Evolutionary conservation across 345 rosid genomes (phyloP).

Genomic region (Citrus reticulata): DNA sequence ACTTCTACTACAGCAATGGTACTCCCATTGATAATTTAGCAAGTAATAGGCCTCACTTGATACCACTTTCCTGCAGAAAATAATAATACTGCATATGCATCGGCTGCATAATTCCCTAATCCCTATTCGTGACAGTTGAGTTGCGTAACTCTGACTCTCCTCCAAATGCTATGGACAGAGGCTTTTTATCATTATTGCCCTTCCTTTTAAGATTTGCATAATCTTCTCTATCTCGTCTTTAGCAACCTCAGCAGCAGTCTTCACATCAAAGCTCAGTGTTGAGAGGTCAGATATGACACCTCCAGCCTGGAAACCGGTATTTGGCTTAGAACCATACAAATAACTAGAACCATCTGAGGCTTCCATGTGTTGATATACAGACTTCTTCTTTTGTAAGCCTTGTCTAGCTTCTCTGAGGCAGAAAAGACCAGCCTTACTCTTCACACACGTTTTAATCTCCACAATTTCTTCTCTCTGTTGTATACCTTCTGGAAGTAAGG

Average conservation of each 20-base stretch:
- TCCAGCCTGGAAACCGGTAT: constrained; percentile 52
- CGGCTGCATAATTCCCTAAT: constrained; percentile 74
- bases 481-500: constrained; percentile 27
- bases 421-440: constrained; percentile 25
- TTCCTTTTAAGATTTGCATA: constrained; percentile 51
- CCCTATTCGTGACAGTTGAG: constrained; percentile 50
- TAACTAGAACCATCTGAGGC: constrained; percentile 68
- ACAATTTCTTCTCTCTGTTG: not conserved
- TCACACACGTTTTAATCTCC: constrained; percentile 13
- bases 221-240: constrained; percentile 38
- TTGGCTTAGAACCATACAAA: constrained; percentile 71
- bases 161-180: constrained; percentile 56
- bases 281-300: constrained; percentile 43
- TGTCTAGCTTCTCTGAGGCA: constrained; percentile 38
- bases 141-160: constrained; percentile 66
- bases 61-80: constrained; percentile 79
- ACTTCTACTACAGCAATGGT: constrained; percentile 18
- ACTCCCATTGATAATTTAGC: constrained; percentile 71
- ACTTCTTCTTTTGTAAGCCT: constrained; percentile 49
- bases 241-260: constrained; percentile 41
- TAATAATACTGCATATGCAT: constrained; percentile 59
- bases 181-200: constrained; percentile 31
- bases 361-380: constrained; percentile 45
- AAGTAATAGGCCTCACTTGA: constrained; percentile 53
- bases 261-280: constrained; percentile 59